phyloP scores from a whole-genome alignment of 257 asterid genomes.

The Primulina eburnea region DNA sequence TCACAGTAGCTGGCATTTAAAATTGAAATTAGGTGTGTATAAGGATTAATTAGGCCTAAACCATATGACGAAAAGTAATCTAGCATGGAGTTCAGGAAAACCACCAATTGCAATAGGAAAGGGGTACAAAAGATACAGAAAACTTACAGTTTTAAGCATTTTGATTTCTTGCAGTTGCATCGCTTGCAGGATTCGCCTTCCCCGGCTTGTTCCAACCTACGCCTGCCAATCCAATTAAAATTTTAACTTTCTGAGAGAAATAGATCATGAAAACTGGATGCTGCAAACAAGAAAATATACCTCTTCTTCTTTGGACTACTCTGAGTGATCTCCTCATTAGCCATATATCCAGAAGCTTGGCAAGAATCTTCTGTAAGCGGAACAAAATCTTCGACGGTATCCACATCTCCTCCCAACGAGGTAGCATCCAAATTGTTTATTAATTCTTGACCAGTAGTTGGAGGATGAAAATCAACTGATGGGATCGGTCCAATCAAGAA shows the following conservation, averaged over 20 bases:
- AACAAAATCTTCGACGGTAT: constrained; percentile 36
- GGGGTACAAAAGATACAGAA: background rate
- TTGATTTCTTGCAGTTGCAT: constrained; percentile 94
- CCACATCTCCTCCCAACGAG: constrained; percentile 40
- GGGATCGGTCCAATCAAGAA: constrained; percentile 57
- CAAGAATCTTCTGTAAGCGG: constrained; percentile 43
- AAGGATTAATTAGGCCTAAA: background rate
- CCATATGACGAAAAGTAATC: background rate
- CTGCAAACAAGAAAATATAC: constrained; percentile 31
- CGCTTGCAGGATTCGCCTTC: constrained; percentile 82
- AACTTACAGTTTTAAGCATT: constrained; percentile 95
- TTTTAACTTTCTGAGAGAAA: constrained; percentile 16
- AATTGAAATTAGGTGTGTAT: constrained; percentile 4
- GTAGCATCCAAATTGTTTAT: constrained; percentile 33
- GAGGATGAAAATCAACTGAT: constrained; percentile 40
- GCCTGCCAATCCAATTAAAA: constrained; percentile 43
- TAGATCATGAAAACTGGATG: background rate
- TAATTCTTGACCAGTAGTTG: constrained; percentile 38
- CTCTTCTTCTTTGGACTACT: constrained; percentile 90
- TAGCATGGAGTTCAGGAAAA: background rate
- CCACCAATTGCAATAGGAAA: background rate
- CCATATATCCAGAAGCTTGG: constrained; percentile 37
- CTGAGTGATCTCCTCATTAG: constrained; percentile 58
- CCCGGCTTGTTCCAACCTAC: constrained; percentile 48
- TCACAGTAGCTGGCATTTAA: constrained; percentile 77